These are phyloP conservation scores for Wickerhamomyces silvicola DNA, from an alignment of 805 yeast genomes.

Conservation along the genomic window DNA sequence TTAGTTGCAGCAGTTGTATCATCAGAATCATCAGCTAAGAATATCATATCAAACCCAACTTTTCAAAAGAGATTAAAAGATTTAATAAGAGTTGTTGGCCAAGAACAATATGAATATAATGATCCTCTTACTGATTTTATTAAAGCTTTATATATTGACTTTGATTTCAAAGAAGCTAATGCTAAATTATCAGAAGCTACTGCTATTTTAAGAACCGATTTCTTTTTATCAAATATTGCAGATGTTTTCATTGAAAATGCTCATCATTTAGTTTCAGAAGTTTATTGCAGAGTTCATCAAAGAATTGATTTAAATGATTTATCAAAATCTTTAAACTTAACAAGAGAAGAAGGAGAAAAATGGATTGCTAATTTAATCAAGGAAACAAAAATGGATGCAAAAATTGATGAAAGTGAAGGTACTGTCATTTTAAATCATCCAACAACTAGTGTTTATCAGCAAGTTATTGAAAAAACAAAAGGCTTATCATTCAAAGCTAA, in stretches of 20 bases:
- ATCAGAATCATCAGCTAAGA: conserved; percentile 25
- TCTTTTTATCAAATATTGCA: conserved; percentile 42
- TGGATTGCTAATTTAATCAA: conserved; percentile 45
- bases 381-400: conserved; percentile 46
- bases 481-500: conserved; percentile 53
- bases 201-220: conserved; percentile 45
- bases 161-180: conserved; percentile 50
- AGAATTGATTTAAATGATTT: conserved; percentile 40
- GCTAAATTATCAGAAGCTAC: conserved; percentile 41
- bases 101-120: conserved; percentile 57
- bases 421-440: conserved; percentile 50
- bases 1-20: conserved; percentile 53
- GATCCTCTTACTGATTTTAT: conserved; percentile 60
- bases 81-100: conserved; percentile 48
- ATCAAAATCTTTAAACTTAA: conserved; percentile 37
- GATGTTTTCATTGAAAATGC: conserved; percentile 39
- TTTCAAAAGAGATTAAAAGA: conserved; percentile 54
- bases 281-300: conserved; percentile 48
- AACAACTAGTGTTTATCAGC: conserved; percentile 53
- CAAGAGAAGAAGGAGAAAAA: conserved; percentile 42
- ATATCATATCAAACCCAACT: conserved; percentile 22
- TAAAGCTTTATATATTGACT: conserved; percentile 48
- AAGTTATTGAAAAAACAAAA: conserved; percentile 63
- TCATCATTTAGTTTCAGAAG: conserved; percentile 44
- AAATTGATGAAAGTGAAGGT: conserved; percentile 45